Evolutionary conservation across 805 yeast genomes (phyloP), one percentile per base, ranked within the genome.

Genomic region (Komagataella kurtzmanii): DNA sequence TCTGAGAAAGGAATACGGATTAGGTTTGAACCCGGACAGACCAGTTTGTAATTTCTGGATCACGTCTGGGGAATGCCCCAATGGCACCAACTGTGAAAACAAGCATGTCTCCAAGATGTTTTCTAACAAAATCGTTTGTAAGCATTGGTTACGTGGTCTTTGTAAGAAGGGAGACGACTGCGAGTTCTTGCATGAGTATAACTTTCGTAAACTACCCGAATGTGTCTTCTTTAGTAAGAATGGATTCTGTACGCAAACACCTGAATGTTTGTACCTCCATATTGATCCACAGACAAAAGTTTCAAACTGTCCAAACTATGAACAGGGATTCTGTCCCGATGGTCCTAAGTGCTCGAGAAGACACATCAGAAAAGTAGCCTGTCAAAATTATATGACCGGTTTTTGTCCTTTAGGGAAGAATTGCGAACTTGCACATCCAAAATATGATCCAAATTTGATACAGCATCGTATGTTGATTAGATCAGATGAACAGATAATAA

Each of bases 111-210:
- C 81, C 78, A 50, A 76, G 75, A 61, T 64, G 48, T 80, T 79
- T 61, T 72, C 76, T 51, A 83, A 83, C 64, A 83, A 85, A 64
- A 88, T 93, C 51, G 99, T 93, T 3, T 93, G 99, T 65, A 91
- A 93, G 73, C 97, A 93, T 71, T 93, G 99, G 99, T 77, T 93
- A 43, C 78, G 97, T 57, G 99, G 99, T 0, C 76, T 93, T 43
- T 93, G 99, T 68, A 93, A 93, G 69, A 91, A 91, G 72, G 95
- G 95, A 50, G 96, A 89, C 58, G 88, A 87, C 57, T 93, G 99
- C 67, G 99, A 93, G 70, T 93, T 88, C 61, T 69, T 93, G 47
- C 99, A 93, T 67, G 99, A 93, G 64, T 90, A 90, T 62, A 91
- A 93, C 62, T 69, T 93, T 59, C 75, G 95, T 54, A 88, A 87